Conservation (phyloP, 345 rosid genomes). For the thale cress (Arabidopsis thaliana) region TAIR10.1 NC_003076.8:25346001-25346500, state of each 20-base stretch:
- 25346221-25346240: slow-evolving; percentile 86
- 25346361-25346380: slow-evolving; percentile 49
- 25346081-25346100: slow-evolving; percentile 2
- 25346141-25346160: slow-evolving; percentile 82
- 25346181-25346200: slow-evolving; percentile 83
- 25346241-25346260: slow-evolving; percentile 70
- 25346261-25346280: slow-evolving; percentile 66
- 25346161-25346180: slow-evolving; percentile 80
- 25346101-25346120: not conserved
- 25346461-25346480: not conserved
- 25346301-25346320: slow-evolving; percentile 80
- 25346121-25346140: slow-evolving; percentile 17
- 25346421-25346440: not conserved
- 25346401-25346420: not conserved
- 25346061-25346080: not conserved
- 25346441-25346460: not conserved
- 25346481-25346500: not conserved
- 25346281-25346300: slow-evolving; percentile 64
- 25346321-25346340: slow-evolving; percentile 87
- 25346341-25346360: slow-evolving; percentile 77
- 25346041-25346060: not conserved
- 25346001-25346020: not conserved
- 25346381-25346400: not conserved
- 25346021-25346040: slow-evolving; percentile 1
- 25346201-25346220: slow-evolving; percentile 55